phyloP scores from a whole-genome alignment of 192 early-diverging fungal species.

The Coemansia sp. region DNA sequence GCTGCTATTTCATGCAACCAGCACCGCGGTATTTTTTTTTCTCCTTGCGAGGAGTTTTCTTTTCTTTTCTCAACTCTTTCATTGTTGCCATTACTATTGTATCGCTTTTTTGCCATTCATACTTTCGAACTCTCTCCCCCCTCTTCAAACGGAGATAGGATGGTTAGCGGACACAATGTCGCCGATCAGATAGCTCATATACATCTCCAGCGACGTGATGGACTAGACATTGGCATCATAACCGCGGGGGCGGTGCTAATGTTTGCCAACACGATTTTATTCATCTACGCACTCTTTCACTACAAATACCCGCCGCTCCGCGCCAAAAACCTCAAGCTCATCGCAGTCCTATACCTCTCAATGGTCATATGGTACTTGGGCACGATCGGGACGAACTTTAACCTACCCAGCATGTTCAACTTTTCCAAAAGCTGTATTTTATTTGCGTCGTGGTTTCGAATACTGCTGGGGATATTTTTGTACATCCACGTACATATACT shows the following conservation, averaged over 20 bases:
- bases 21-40: too few relatives aligned
- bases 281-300: constrained; percentile 24
- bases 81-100: too few relatives aligned
- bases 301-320: constrained; percentile 36
- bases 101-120: not conserved
- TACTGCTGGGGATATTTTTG: constrained; percentile 34
- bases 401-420: constrained; percentile 7
- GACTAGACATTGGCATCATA: constrained; percentile 17
- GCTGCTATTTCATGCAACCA: too few relatives aligned
- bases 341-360: constrained; percentile 26
- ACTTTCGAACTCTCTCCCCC: too few relatives aligned
- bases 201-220: not conserved
- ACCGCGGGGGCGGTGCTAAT: constrained; percentile 21
- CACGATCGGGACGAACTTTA: constrained; percentile 39
- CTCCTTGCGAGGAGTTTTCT: too few relatives aligned
- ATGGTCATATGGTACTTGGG: constrained; percentile 48
- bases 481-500: constrained; percentile 32
- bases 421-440: constrained; percentile 25
- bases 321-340: constrained; percentile 45
- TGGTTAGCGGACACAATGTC: not conserved
- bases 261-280: constrained; percentile 32
- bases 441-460: constrained; percentile 42
- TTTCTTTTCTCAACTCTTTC: too few relatives aligned
- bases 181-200: not conserved
- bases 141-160: not conserved